Base-by-base conservation (phyloP, 2,329 filamentous ascomycete species). In the Talaromyces sp. region DNA sequence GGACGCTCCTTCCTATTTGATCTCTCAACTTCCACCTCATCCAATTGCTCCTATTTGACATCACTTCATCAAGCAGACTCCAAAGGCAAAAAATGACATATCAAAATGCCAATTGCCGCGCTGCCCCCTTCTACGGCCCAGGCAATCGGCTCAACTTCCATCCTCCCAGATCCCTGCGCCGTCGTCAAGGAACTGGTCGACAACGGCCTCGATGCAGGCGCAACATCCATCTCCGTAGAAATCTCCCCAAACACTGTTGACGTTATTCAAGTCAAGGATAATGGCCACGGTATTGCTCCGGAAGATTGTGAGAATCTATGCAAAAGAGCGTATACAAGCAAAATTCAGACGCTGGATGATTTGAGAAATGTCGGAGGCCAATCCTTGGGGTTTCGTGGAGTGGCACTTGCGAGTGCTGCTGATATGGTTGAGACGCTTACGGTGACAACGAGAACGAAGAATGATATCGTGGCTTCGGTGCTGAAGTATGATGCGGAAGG, bases 121-220 rank as follows among this genome's bases (percentile, higher is more conserved):
- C 77, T 84, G 65, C 75, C 80, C 22, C 73, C 75, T 51, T 71
- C 71, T 17, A 77, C 79, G 65, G 78, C 82, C 43, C 79, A 81
- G 65, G 82, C 82, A 65, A 83, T 89, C 66, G 81, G 85, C 65
- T 86, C 86, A 29, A 80, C 82, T 15, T 85, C 88, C 68, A 82
- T 84, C 25, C 79, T 89, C 59, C 81, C 82, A 10, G 84, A 88
- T 70, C 78, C 86, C 7, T 81, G 79, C 66, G 85, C 85, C 2
- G 80, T 86, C 10, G 82, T 88, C 64, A 89, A 89, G 72, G 88
- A 90, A 72, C 83, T 90, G 45, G 74, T 90, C 45, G 88, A 90
- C 67, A 90, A 90, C 73, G 82, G 87, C n/a, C 79, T 90, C 11
- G 88, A 90, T 76, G 87, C 87, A 5, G 79, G 81, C 54, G 85